Base-by-base conservation (phyloP, 441 rosid species). In the Eutrema salsugineum region DNA sequence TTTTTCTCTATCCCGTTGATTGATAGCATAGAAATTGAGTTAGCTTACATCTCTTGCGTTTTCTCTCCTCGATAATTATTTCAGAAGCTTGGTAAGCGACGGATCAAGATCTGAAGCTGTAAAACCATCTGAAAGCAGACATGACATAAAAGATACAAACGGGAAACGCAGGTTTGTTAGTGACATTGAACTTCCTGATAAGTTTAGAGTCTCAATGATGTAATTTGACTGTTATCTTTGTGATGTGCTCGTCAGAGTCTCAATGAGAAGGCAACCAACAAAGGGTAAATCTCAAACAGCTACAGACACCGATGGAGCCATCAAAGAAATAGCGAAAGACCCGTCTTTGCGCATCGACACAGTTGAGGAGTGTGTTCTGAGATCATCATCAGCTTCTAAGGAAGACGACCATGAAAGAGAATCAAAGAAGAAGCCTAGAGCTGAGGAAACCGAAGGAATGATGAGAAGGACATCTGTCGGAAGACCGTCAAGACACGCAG, bases 401-500 rank as follows among this genome's bases (percentile, higher is more conserved):
- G 59, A 56, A 14, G 65, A 57, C 36, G 65, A 57, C 36, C 60
- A 73, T 51, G 59, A 68, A 6, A 63, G 15, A 30, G 81, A 78
- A 57, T 54, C 69, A 50, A 72, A 71, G 47, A 43, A 42, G 47
- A 65, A 12, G 50, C 14, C 57, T 40, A 19, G 50, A 69, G 75
- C 39, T 69, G 76, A 49, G 56, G 81, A 81, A 55, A 64, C 65
- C 32, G 79, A 57, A 72, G 79, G 68, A 19, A 32, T 2, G 70
- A 6, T 30, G 56, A 71, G 71, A 56, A 76, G 86, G 77, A 42
- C 48, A 71, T 82, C 84, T 42, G 51, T 77, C 0, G 84, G 86
- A 69, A 85, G 90, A 79, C 88, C 85, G 36, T 73, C 63, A 55
- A 79, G 90, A 49, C 81, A 44, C 73, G 90, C 87, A 17, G 81